Base-by-base conservation (phyloP, 345 rosid species). In the Tarenaya hassleriana region DNA sequence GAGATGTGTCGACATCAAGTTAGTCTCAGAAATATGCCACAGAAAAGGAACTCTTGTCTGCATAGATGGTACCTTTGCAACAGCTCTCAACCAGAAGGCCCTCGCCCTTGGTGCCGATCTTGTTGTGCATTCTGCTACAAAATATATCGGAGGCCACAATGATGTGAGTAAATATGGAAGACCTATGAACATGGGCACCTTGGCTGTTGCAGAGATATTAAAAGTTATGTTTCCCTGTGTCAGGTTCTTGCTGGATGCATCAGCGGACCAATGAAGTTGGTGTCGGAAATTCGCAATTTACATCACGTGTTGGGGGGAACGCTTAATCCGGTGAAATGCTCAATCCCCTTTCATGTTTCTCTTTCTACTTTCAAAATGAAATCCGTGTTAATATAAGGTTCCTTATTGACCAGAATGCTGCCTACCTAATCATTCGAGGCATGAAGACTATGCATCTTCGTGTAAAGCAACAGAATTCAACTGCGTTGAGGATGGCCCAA, bases 391-490 rank as follows among this genome's bases (percentile, higher is more conserved):
- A 37, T 9, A 8, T 6, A 9, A 16, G 56, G 68, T 38, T 53
- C 33, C 57, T 44, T 16, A 37, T 53, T 42, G 10, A 16, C 67
- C 77, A 88, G 98, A 83, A 83, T 62, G 98, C 98, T 37, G 85
- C 97, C 0, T 92, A 85, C 68, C 80, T 88, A 74, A 71, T 92
- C 53, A 85, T 85, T 68, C 89, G 95, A 64, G 98, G 98, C 85
- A 92, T 92, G 94, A 92, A 92, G 88, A 92, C 98, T 37, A 67
- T 92, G 81, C 86, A 92, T 78, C 98, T 92, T 75, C 97, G 95
- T 78, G 91, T 92, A 81, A 80, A 70, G 87, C 94, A 83, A 77
- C 97, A 92, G 61, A 92, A 92, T 70, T 77, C 83, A 14, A 92
- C 98, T 21, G 98, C 87, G 41, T 56, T 76, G 60, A 75, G 84